phyloP scores from a whole-genome alignment of 2,329 filamentous ascomycete species.

The Coniochaeta sp. region DNA sequence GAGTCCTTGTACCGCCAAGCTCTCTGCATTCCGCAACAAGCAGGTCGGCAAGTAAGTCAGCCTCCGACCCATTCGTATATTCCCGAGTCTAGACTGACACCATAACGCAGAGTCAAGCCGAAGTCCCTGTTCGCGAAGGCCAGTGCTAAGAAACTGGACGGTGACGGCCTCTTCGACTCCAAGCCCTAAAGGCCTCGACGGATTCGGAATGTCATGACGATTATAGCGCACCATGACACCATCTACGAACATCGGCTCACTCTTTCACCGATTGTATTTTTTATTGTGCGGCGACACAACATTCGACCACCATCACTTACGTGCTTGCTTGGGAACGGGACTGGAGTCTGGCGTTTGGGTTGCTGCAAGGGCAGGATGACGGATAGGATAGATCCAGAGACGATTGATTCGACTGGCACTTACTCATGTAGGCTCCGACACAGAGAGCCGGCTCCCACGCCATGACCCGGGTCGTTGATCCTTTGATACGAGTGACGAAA shows the following conservation, averaged over 20 bases:
- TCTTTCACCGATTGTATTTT: conserved; percentile 6
- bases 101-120: conserved; percentile 48
- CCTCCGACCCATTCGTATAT: neutral
- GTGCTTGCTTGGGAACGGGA: neutral
- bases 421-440: neutral
- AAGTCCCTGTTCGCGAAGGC: conserved; percentile 62
- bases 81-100: neutral
- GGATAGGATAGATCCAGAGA: neutral
- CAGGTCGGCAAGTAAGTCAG: conserved; percentile 65
- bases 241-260: neutral
- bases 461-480: neutral
- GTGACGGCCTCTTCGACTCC: conserved; percentile 32
- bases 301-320: neutral
- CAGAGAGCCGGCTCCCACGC: neutral
- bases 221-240: neutral
- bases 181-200: conserved; percentile 8
- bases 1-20: conserved; percentile 78
- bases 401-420: neutral
- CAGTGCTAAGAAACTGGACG: conserved; percentile 53
- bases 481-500: neutral
- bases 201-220: neutral
- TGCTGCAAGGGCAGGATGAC: neutral
- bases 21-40: conserved; percentile 73
- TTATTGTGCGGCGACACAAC: neutral
- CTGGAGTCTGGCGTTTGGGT: conserved; percentile 1